Percentiles rank a stretch among this genome's conserved stretches.
Conservation (phyloP, 2,329 filamentous ascomycete species). For the Trichoderma sp. region DNA sequence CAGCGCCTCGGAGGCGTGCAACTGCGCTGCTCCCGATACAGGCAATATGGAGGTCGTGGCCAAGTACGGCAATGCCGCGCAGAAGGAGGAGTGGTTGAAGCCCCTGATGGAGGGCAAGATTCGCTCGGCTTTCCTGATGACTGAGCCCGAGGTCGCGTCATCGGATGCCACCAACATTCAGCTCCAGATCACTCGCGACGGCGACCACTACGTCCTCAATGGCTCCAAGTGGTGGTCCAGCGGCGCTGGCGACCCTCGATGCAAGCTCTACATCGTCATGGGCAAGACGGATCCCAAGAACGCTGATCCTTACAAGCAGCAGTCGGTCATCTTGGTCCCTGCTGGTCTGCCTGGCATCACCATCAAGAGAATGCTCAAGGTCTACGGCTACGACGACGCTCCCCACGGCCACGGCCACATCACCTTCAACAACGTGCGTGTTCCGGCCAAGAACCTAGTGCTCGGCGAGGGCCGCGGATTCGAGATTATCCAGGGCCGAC, state of each 20-base stretch:
- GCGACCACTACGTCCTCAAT: conserved; percentile 87
- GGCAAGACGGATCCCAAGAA: conserved; percentile 82
- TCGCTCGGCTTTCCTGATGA: conserved; percentile 90
- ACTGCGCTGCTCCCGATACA: conserved; percentile 88
- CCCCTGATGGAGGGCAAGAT: conserved; percentile 83
- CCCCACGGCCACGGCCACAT: conserved; percentile 96
- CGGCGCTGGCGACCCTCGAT: conserved; percentile 88
- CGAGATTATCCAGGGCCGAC: conserved; percentile 95
- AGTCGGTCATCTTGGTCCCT: conserved; percentile 89
- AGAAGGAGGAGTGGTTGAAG: conserved; percentile 80
- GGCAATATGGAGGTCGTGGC: conserved; percentile 95
- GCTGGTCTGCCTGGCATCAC: conserved; percentile 78
- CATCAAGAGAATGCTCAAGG: conserved; percentile 89
- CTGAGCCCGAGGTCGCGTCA: conserved; percentile 82
- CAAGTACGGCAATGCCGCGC: conserved; percentile 81
- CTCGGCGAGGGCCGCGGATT: conserved; percentile 93
- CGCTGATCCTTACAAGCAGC: conserved; percentile 78
- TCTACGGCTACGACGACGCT: conserved; percentile 97
- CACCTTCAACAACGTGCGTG: conserved; percentile 82
- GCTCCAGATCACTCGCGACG: conserved; percentile 77
- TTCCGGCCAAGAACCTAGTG: conserved; percentile 79
- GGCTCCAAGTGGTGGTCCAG: conserved; percentile 99
- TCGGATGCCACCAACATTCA: conserved; percentile 93
- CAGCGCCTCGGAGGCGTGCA: conserved; percentile 80
- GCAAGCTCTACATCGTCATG: conserved; percentile 94